phyloP scores from a whole-genome alignment of 768 basidiomycete species.

The Leccinum olivaceopallidum region DNA sequence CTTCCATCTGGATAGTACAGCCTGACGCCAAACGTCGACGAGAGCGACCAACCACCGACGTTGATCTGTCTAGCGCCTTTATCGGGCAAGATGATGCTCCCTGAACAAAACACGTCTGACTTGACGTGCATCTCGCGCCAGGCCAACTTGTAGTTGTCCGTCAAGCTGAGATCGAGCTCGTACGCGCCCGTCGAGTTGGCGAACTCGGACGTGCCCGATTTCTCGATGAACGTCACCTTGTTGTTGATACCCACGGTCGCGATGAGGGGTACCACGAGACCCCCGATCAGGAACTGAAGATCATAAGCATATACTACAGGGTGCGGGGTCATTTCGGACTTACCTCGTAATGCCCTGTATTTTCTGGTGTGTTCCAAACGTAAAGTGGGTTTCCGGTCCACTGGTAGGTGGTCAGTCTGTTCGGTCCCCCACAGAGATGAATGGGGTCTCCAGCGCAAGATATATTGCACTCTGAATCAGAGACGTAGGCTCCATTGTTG shows the following conservation, averaged over 20 bases:
- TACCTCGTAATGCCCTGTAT: slow-evolving; percentile 72
- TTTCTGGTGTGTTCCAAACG: slow-evolving; percentile 63
- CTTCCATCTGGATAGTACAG: slow-evolving; percentile 71
- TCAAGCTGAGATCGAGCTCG: slow-evolving; percentile 68
- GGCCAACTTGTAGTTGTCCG: slow-evolving; percentile 41
- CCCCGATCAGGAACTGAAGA: slow-evolving; percentile 47
- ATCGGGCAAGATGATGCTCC: slow-evolving; percentile 71
- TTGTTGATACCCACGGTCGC: slow-evolving; percentile 79
- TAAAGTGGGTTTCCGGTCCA: slow-evolving; percentile 51
- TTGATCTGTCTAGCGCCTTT: slow-evolving; percentile 47
- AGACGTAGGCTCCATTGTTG: slow-evolving; percentile 33
- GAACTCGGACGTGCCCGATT: slow-evolving; percentile 53
- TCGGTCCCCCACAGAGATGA: slow-evolving; percentile 65
- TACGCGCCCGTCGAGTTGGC: slow-evolving; percentile 75
- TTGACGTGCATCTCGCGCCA: slow-evolving; percentile 81
- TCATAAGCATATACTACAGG: background rate
- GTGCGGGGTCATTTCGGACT: slow-evolving; percentile 17
- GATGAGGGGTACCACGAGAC: slow-evolving; percentile 70
- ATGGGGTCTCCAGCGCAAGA: slow-evolving; percentile 71
- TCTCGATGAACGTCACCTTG: slow-evolving; percentile 81
- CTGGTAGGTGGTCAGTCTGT: slow-evolving; percentile 53
- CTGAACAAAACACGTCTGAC: slow-evolving; percentile 82
- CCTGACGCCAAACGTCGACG: slow-evolving; percentile 72
- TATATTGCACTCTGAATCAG: slow-evolving; percentile 42
- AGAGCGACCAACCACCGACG: slow-evolving; percentile 57